Evolutionary conservation across 495 filamentous ascomycete genomes (phyloP).

Genomic region (Talaromyces wortmannii): DNA sequence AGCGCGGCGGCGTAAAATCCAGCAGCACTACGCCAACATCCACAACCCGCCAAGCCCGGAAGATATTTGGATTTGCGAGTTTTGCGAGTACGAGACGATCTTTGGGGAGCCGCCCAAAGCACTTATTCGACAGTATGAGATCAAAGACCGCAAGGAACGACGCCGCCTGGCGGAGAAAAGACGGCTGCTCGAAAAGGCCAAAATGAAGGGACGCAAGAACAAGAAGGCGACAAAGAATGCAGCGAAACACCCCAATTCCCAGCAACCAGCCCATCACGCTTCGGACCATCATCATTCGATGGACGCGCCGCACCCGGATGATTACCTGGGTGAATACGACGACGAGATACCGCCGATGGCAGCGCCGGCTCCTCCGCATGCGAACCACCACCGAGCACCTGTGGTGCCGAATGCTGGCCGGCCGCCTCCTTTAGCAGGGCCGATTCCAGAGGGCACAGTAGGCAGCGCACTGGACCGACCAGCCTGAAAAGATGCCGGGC

Average conservation of each 20-base stretch:
- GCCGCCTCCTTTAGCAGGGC: constrained; percentile 1
- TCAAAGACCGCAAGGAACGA: constrained; percentile 82
- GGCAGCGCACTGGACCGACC: constrained; percentile 29
- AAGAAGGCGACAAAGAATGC: constrained; percentile 65
- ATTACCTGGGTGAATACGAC: constrained; percentile 48
- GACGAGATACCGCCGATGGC: constrained; percentile 32
- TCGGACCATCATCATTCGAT: constrained; percentile 22
- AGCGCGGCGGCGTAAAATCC: constrained; percentile 59
- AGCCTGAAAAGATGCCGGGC: constrained; percentile 17
- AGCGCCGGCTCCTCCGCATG: constrained; percentile 21
- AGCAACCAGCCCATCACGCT: constrained; percentile 29
- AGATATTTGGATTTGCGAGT: constrained; percentile 91
- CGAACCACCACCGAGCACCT: constrained; percentile 21
- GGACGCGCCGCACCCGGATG: constrained; percentile 40
- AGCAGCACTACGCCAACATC: constrained; percentile 67
- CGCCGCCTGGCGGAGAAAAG: constrained; percentile 76
- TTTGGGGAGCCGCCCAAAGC: constrained; percentile 78
- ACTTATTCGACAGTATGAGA: constrained; percentile 85
- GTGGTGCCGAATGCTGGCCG: constrained; percentile 17
- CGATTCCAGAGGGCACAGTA: constrained; percentile 10
- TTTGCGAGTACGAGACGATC: constrained; percentile 83
- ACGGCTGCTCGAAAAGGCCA: constrained; percentile 84
- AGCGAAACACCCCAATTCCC: constrained; percentile 43
- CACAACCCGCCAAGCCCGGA: constrained; percentile 67
- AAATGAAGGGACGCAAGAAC: constrained; percentile 85